phyloP scores from a whole-genome alignment of 768 basidiomycete species.

The Termitomyces sp. region DNA sequence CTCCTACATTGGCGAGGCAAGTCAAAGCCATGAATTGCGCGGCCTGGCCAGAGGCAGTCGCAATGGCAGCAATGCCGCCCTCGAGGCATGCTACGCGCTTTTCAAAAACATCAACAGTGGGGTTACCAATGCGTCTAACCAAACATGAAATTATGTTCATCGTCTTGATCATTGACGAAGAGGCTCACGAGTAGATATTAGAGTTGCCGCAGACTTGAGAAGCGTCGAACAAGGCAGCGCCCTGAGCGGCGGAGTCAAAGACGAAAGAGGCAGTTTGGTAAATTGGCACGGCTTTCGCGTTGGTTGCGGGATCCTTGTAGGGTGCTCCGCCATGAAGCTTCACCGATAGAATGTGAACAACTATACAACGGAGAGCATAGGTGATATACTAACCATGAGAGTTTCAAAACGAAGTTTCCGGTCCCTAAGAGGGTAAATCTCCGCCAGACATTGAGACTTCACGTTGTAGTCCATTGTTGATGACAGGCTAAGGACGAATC shows the following conservation, averaged over 20 bases:
- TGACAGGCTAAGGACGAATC: neutral
- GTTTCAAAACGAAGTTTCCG: constrained; percentile 54
- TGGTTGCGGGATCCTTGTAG: constrained; percentile 42
- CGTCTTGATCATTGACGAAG: neutral
- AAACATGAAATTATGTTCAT: neutral
- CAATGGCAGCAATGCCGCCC: constrained; percentile 55
- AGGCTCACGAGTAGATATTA: neutral
- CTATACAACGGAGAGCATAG: neutral
- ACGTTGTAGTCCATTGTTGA: constrained; percentile 10
- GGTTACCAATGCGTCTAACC: constrained; percentile 9
- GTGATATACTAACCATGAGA: neutral
- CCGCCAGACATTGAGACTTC: neutral
- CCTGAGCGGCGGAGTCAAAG: constrained; percentile 43
- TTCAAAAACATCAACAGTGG: constrained; percentile 49
- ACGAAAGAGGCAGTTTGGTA: constrained; percentile 52
- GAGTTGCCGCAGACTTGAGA: constrained; percentile 3
- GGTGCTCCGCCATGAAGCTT: constrained; percentile 57
- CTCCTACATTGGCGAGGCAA: constrained; percentile 44
- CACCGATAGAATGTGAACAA: constrained; percentile 12
- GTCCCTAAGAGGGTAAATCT: constrained; percentile 19
- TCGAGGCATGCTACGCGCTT: constrained; percentile 60
- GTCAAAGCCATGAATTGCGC: constrained; percentile 59
- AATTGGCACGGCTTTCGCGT: constrained; percentile 60
- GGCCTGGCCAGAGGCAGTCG: constrained; percentile 52
- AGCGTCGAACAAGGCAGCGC: constrained; percentile 20